Conservation (phyloP, 805 yeast genomes). For the Wickerhamomyces sydowiorum region DNA sequence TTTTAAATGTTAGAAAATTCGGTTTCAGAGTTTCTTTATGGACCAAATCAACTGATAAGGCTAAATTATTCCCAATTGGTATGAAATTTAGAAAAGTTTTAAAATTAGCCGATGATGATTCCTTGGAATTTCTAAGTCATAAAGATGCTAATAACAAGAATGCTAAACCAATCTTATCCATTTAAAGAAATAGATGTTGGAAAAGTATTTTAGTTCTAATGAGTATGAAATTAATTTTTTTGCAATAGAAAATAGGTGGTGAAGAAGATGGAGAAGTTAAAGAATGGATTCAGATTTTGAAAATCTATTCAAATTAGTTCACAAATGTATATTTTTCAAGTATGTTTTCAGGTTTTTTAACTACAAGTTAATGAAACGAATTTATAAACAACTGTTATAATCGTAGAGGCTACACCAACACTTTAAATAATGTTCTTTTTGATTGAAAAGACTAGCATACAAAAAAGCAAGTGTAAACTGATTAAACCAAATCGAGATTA, state of each 20-base stretch:
- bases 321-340: too few species aligned
- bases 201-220: too few species aligned
- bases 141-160: constrained; percentile 20
- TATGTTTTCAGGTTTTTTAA: neutral
- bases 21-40: constrained; percentile 85
- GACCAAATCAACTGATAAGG: constrained; percentile 74
- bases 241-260: neutral
- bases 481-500: too few species aligned
- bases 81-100: constrained; percentile 81
- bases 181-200: constrained; percentile 7
- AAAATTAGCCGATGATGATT: constrained; percentile 66
- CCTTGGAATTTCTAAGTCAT: constrained; percentile 75
- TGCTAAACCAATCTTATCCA: constrained; percentile 23
- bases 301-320: too few species aligned
- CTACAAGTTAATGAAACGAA: neutral
- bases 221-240: too few species aligned
- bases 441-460: too few species aligned
- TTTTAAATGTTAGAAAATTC: constrained; percentile 78
- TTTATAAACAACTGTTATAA: too few species aligned
- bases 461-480: too few species aligned
- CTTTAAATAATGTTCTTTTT: too few species aligned
- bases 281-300: too few species aligned
- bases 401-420: too few species aligned
- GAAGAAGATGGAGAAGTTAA: neutral
- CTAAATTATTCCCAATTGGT: constrained; percentile 70